Evolutionary conservation across 2,329 filamentous ascomycete genomes (phyloP).

Genomic region (Diaporthe velutina): DNA sequence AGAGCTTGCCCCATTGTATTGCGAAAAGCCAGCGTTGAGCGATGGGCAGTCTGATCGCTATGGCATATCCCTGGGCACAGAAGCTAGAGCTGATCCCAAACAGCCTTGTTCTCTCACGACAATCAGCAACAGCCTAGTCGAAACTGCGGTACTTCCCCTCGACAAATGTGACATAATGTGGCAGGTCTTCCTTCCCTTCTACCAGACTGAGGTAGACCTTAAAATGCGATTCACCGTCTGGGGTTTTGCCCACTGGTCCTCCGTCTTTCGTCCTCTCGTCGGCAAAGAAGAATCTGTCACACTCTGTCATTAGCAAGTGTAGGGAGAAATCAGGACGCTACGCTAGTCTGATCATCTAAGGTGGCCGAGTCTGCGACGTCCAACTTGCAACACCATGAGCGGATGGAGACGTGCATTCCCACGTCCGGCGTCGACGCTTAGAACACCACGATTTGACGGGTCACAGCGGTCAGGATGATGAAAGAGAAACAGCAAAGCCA

Average conservation of each 20-base stretch:
- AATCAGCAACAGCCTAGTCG: background rate
- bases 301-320: constrained; percentile 9
- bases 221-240: constrained; percentile 26
- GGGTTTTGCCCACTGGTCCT: constrained; percentile 10
- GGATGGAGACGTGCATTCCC: background rate
- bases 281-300: constrained; percentile 39
- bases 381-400: background rate
- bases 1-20: background rate
- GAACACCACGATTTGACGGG: background rate
- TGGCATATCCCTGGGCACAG: background rate
- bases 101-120: background rate
- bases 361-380: background rate
- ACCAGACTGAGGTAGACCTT: constrained; percentile 28
- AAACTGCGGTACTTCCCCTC: constrained; percentile 37
- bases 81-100: background rate
- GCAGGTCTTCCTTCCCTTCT: constrained; percentile 33
- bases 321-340: background rate
- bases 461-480: background rate
- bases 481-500: background rate
- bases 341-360: background rate
- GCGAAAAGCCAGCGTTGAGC: background rate
- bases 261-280: constrained; percentile 40
- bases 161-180: constrained; percentile 38
- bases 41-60: background rate
- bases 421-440: background rate